Percentiles rank a stretch among this genome's conserved stretches.
These are phyloP conservation scores for Aspergillus bombycis DNA, from an alignment of 2,329 filamentous ascomycete species.

Conservation along the genomic window DNA sequence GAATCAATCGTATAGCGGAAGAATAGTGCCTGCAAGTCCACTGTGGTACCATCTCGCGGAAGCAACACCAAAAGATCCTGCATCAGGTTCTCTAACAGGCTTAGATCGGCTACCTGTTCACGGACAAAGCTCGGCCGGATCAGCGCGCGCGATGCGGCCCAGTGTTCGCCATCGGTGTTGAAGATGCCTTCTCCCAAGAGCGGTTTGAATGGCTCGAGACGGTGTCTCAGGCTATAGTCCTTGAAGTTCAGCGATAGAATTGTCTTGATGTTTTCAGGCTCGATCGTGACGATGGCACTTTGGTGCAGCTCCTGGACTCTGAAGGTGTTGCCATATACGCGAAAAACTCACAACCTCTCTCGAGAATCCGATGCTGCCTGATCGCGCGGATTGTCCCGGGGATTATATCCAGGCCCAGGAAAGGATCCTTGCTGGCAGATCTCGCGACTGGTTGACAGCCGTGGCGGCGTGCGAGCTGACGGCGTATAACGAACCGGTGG, in stretches of 20 bases:
- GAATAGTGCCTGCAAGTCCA: conserved; percentile 66
- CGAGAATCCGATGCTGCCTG: conserved; percentile 4
- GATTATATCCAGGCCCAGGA: conserved; percentile 19
- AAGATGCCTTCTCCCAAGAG: conserved; percentile 29
- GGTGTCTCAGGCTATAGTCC: conserved; percentile 51
- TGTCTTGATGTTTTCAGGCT: conserved; percentile 59
- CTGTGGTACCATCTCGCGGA: conserved; percentile 49
- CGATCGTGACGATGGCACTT: conserved; percentile 34
- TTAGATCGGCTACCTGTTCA: conserved; percentile 11
- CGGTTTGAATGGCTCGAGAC: conserved; percentile 17
- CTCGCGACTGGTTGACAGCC: conserved; percentile 18
- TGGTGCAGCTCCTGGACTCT: conserved; percentile 14
- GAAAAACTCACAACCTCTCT: background rate
- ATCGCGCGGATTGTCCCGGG: conserved; percentile 1
- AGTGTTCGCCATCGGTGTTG: conserved; percentile 18
- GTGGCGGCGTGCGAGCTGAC: conserved; percentile 20
- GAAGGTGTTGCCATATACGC: conserved; percentile 14
- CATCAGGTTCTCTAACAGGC: conserved; percentile 4
- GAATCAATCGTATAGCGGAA: conserved; percentile 69
- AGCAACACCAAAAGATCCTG: conserved; percentile 13
- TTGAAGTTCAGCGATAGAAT: conserved; percentile 56
- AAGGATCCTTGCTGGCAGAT: conserved; percentile 20
- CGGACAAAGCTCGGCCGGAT: conserved; percentile 24
- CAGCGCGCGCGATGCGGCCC: conserved; percentile 17
- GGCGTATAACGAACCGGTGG: conserved; percentile 10